phyloP scores from a whole-genome alignment of 139 green algal genomes.

The Micractinium conductrix region DNA sequence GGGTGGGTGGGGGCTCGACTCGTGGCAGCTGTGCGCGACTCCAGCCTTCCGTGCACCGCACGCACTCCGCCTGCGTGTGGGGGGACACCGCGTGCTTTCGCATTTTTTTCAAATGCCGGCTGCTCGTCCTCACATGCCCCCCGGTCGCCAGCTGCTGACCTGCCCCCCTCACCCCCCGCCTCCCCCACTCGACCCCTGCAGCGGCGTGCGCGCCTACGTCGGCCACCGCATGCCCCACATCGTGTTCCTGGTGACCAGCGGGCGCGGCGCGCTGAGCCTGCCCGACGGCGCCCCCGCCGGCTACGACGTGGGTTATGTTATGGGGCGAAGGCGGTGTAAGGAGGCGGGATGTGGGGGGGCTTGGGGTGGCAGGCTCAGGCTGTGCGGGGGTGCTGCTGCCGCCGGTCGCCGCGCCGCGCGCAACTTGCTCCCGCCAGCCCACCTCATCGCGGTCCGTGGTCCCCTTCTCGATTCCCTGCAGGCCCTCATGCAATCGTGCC shows the following conservation, averaged over 20 bases:
- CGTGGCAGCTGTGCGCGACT: background rate
- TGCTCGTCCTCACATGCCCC: background rate
- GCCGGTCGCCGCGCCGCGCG: too few relatives aligned
- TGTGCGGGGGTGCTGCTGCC: too few relatives aligned
- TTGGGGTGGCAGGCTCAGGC: background rate
- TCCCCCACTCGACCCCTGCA: background rate
- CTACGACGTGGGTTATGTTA: background rate
- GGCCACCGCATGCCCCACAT: conserved; percentile 27
- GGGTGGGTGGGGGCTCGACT: too few relatives aligned
- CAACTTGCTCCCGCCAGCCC: too few relatives aligned
- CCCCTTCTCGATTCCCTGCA: background rate
- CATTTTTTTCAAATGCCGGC: background rate
- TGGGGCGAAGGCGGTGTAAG: too few relatives aligned
- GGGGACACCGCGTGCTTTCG: too few relatives aligned
- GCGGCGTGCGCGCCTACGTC: conserved; percentile 23
- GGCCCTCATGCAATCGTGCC: conserved; percentile 15
- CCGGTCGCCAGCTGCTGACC: too few relatives aligned
- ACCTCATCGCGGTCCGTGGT: too few relatives aligned
- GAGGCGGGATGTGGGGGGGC: background rate
- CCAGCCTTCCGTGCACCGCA: too few relatives aligned
- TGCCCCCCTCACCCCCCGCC: too few relatives aligned
- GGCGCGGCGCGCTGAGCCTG: background rate
- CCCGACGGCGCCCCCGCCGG: conserved; percentile 5
- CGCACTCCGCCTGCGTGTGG: too few relatives aligned
- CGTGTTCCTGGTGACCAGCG: conserved; percentile 31